phyloP scores from a whole-genome alignment of 2,329 filamentous ascomycete genomes.

The Pseudocercospora musae region DNA sequence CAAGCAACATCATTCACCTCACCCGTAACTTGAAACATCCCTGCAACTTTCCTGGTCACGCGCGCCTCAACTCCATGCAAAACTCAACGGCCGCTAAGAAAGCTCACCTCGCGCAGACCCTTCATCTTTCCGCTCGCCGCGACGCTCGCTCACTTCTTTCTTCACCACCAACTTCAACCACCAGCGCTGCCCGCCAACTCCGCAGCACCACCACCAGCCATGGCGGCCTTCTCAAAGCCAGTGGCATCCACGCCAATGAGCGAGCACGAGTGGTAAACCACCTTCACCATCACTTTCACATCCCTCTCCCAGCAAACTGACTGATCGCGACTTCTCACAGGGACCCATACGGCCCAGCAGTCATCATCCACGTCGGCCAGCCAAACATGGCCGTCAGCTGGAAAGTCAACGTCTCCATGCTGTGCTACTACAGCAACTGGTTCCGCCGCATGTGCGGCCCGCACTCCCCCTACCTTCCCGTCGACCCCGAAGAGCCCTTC shows the following conservation, averaged over 20 bases:
- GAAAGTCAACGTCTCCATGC: neutral
- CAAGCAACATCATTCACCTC: neutral
- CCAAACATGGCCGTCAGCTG: neutral
- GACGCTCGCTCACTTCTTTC: neutral
- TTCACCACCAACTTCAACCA: neutral
- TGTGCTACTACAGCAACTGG: constrained; percentile 7
- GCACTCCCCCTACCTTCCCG: neutral
- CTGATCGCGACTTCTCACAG: neutral
- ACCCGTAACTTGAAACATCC: neutral
- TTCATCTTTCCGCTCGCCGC: neutral
- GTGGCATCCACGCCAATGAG: constrained; percentile 3
- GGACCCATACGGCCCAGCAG: constrained; percentile 6
- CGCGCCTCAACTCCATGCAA: neutral
- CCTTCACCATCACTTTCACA: neutral
- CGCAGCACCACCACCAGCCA: neutral
- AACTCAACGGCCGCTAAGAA: neutral
- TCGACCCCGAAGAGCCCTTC: neutral
- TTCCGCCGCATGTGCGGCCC: constrained; percentile 5
- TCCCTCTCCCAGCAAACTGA: neutral
- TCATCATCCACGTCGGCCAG: constrained; percentile 7
- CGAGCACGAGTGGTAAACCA: constrained; percentile 5
- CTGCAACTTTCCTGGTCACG: neutral
- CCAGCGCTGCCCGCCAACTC: neutral
- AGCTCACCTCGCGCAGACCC: neutral
- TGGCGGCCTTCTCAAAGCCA: neutral